Conservation (phyloP, 371 early-diverging fungal species). For the Spraguea lophii region DNA sequence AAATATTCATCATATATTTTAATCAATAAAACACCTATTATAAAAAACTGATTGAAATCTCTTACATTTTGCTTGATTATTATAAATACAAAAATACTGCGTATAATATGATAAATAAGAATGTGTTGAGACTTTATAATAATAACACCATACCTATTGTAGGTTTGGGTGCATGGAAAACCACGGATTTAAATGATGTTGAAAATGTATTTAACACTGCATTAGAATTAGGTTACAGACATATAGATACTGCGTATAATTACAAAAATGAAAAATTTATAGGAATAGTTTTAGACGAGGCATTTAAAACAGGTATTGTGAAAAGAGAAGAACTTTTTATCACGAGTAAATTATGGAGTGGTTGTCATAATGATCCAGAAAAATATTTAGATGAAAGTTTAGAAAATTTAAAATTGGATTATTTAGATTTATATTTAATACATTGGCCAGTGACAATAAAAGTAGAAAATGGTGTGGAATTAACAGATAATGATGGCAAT, state of each 20-base stretch:
- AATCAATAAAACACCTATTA: too few relatives aligned
- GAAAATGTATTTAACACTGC: constrained; percentile 50
- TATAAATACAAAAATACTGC: background rate
- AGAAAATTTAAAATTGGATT: constrained; percentile 54
- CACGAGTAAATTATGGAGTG: constrained; percentile 73
- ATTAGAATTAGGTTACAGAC: constrained; percentile 51
- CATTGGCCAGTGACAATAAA: constrained; percentile 52
- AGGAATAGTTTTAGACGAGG: constrained; percentile 51
- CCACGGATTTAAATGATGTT: constrained; percentile 43
- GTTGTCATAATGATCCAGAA: constrained; percentile 43
- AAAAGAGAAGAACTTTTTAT: constrained; percentile 57
- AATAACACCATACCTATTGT: constrained; percentile 30
- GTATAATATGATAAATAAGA: background rate
- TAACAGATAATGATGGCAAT: background rate
- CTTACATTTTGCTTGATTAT: too few relatives aligned
- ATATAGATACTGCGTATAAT: constrained; percentile 53
- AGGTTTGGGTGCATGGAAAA: constrained; percentile 41
- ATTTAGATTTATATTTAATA: constrained; percentile 68
- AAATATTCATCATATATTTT: too few relatives aligned
- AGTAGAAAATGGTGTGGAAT: background rate
- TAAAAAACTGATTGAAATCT: too few relatives aligned
- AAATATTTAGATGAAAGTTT: constrained; percentile 49
- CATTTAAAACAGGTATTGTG: constrained; percentile 49
- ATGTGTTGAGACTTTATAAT: background rate
- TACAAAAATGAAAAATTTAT: constrained; percentile 63